These are phyloP conservation scores for Fusarium sp. DNA, from an alignment of 2,329 filamentous ascomycete species.

Conservation along the genomic window DNA sequence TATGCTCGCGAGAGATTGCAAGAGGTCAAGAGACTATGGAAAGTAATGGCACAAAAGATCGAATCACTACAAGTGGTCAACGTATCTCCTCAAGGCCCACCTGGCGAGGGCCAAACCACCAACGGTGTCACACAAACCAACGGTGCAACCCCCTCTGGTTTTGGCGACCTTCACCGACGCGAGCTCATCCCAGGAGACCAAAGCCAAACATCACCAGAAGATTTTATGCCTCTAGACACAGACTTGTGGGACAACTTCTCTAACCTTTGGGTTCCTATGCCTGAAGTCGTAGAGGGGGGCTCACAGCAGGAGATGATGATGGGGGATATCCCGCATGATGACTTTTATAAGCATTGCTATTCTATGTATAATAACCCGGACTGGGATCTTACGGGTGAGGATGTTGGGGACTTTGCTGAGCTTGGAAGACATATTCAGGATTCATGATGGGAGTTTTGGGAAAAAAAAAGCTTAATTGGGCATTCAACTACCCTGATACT, in stretches of 20 bases:
- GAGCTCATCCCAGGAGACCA: slow-evolving; percentile 1
- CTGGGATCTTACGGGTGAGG: slow-evolving; percentile 42
- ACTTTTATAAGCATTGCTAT: slow-evolving; percentile 43
- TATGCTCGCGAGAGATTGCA: slow-evolving; percentile 41
- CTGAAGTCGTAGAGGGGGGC: slow-evolving; percentile 22
- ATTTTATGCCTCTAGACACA: slow-evolving; percentile 39
- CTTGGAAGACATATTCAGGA: slow-evolving; percentile 42
- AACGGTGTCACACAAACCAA: slow-evolving; percentile 3
- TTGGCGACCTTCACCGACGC: slow-evolving; percentile 1
- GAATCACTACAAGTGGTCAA: slow-evolving; percentile 40
- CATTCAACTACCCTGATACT: slow-evolving; percentile 17
- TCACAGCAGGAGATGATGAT: slow-evolving; percentile 40
- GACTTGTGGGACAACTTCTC: slow-evolving; percentile 43
- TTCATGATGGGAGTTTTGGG: slow-evolving; percentile 20
- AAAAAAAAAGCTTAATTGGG: slow-evolving; percentile 9
- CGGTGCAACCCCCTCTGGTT: slow-evolving; percentile 3
- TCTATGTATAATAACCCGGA: slow-evolving; percentile 44
- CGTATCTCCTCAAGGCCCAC: slow-evolving; percentile 30
- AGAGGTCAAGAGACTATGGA: slow-evolving; percentile 39
- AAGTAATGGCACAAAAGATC: slow-evolving; percentile 41
- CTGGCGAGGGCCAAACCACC: not conserved
- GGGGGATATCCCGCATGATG: slow-evolving; percentile 37
- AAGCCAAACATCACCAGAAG: slow-evolving; percentile 28
- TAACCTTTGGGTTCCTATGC: slow-evolving; percentile 38
- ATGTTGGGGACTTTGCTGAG: slow-evolving; percentile 42